Evolutionary conservation across 495 filamentous ascomycete species (phyloP).

Genomic region (Penicillium soppii): DNA sequence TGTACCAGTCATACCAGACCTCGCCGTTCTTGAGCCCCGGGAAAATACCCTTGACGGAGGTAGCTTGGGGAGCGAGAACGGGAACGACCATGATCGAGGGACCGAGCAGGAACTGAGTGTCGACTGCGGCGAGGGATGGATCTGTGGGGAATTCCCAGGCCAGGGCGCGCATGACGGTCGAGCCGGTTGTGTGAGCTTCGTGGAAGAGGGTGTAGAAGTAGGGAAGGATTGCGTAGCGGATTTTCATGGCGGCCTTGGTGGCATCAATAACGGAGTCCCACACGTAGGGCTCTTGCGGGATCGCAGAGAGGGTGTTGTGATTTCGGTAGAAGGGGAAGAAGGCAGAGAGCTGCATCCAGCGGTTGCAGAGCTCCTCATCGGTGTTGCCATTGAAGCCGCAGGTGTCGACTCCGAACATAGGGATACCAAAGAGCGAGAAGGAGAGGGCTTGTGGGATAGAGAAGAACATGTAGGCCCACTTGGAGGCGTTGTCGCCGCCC

Average conservation of each 20-base stretch:
- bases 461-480: constrained; percentile 71
- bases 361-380: constrained; percentile 72
- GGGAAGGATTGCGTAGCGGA: constrained; percentile 71
- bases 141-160: constrained; percentile 84
- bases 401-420: constrained; percentile 84
- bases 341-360: constrained; percentile 84
- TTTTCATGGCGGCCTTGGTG: constrained; percentile 64
- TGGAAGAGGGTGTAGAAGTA: constrained; percentile 84
- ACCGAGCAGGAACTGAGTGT: constrained; percentile 79
- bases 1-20: constrained; percentile 87
- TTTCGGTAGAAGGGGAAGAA: constrained; percentile 92
- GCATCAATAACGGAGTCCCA: constrained; percentile 72
- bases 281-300: constrained; percentile 71
- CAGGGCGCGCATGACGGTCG: constrained; percentile 77
- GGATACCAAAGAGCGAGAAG: constrained; percentile 80
- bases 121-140: constrained; percentile 62
- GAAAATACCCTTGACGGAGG: constrained; percentile 71
- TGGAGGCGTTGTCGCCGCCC: constrained; percentile 78
- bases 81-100: constrained; percentile 69
- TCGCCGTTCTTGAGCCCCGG: constrained; percentile 64
- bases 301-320: constrained; percentile 66
- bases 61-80: constrained; percentile 64
- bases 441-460: constrained; percentile 78
- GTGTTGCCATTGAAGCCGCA: constrained; percentile 77
- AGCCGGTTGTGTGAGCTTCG: constrained; percentile 63